Evolutionary conservation across 129 eudicot genomes (phyloP).

Genomic region (carrot (Daucus carota)): DNA sequence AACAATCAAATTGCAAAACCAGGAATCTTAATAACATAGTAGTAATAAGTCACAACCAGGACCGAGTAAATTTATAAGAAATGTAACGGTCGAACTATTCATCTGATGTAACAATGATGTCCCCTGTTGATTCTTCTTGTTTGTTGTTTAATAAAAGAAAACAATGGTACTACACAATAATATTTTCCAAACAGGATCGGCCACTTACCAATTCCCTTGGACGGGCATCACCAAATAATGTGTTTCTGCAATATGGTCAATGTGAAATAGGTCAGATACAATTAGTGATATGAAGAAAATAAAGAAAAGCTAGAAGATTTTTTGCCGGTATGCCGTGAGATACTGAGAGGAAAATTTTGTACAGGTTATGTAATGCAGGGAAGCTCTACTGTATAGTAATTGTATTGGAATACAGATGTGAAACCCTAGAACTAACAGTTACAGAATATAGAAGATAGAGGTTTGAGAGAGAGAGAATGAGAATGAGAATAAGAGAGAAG

Average conservation of each 20-base stretch:
- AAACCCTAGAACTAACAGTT: too few species aligned
- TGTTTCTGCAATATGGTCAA: neutral
- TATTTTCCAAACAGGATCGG: neutral
- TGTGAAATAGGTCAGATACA: neutral
- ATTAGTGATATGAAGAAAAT: neutral
- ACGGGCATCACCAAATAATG: slow-evolving; percentile 84
- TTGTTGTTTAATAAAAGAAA: neutral
- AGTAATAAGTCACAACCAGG: neutral
- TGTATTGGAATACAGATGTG: too few species aligned
- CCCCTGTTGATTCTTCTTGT: neutral
- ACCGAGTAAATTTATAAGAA: neutral
- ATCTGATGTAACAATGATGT: neutral
- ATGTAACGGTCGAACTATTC: neutral
- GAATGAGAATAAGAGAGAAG: too few species aligned
- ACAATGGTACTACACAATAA: neutral
- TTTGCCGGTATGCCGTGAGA: neutral
- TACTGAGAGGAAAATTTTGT: neutral
- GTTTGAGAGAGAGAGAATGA: too few species aligned
- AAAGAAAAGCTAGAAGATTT: neutral
- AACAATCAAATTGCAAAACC: slow-evolving; percentile 4
- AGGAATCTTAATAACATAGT: neutral
- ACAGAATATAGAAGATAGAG: too few species aligned
- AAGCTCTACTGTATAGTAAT: too few species aligned
- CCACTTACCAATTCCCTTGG: slow-evolving; percentile 87
- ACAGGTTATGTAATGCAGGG: too few species aligned